Evolutionary conservation across 169 alveolate genomes (phyloP), one percentile per base, ranked within the genome.

Genomic region (Babesia microti): DNA sequence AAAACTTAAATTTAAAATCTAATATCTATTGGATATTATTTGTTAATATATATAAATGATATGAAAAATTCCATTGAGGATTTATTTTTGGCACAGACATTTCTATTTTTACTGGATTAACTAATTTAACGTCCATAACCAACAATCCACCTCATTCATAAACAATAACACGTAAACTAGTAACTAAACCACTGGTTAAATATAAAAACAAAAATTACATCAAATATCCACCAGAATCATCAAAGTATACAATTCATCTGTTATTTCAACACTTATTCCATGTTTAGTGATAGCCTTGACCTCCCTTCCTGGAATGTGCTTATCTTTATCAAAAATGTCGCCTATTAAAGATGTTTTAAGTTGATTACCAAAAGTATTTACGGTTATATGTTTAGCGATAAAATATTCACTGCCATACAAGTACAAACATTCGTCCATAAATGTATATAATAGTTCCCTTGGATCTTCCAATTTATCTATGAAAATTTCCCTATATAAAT

Each of bases 201-300:
- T n/a, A n/a, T n/a, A n/a, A n/a, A n/a, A n/a, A n/a, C n/a, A n/a
- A n/a, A n/a, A n/a, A n/a, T n/a, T n/a, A n/a, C n/a, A n/a, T n/a
- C n/a, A n/a, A n/a, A n/a, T n/a, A n/a, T n/a, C n/a, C n/a, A n/a
- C n/a, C n/a, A n/a, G n/a, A n/a, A n/a, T n/a, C n/a, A 26, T 14
- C 17, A 6, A 22, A 6, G 22, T 37, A 9, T 21, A 33, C 33
- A 17, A 46, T 6, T 40, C 66, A 18, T 39, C 26, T 12, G 46
- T 27, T 6, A 59, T 19, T 17, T 36, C 39, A 6, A 61, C 41
- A 30, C 47, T 60, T 27, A 73, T 22, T 18, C 55, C 71, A 35
- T 73, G 84, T 50, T 63, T 58, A 17, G 84, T 73, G 18, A 68
- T 54, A n/a, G 84, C 84, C 65, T 73, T 73, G 12, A 73, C 49